A percentile compares a stretch with the other conserved stretches of the same genome.
Conservation (phyloP, 2,329 filamentous ascomycete genomes). For the Aspergillus versicolor region DNA sequence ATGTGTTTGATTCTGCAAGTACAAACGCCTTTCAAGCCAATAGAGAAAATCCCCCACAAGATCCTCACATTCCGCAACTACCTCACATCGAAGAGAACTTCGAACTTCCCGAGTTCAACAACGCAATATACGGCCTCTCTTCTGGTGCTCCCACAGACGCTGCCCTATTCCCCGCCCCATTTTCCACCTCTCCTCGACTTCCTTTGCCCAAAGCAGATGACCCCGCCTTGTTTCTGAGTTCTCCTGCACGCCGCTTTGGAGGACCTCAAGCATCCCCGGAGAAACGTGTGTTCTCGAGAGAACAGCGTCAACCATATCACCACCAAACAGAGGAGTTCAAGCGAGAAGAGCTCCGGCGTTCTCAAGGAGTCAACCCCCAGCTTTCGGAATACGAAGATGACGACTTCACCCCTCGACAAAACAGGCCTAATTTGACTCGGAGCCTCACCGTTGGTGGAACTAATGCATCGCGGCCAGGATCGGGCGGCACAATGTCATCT, state of each 20-base stretch:
- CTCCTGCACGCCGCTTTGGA: constrained; percentile 49
- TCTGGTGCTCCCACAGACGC: constrained; percentile 33
- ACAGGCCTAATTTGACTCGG: constrained; percentile 38
- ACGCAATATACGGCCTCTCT: constrained; percentile 27
- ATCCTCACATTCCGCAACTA: constrained; percentile 34
- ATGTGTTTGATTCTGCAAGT: constrained; percentile 23
- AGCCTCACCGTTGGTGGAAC: constrained; percentile 43
- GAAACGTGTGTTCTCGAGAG: constrained; percentile 25
- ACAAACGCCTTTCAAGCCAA: constrained; percentile 20
- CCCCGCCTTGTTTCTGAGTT: constrained; percentile 49
- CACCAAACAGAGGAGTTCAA: constrained; percentile 51
- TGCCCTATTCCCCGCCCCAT: constrained; percentile 43
- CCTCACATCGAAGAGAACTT: constrained; percentile 35
- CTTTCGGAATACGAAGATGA: constrained; percentile 33
- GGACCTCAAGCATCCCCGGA: constrained; percentile 34
- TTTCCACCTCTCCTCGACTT: constrained; percentile 46
- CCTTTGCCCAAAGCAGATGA: constrained; percentile 42
- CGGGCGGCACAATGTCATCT: constrained; percentile 32
- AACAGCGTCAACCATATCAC: constrained; percentile 46
- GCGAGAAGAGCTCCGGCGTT: constrained; percentile 40
- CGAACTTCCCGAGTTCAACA: constrained; percentile 34
- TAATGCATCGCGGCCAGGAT: constrained; percentile 29
- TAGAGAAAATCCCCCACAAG: constrained; percentile 16
- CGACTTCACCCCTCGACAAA: constrained; percentile 33
- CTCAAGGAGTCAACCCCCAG: constrained; percentile 29